phyloP scores from a whole-genome alignment of 2,329 filamentous ascomycete species.

The Monosporascus sp. region DNA sequence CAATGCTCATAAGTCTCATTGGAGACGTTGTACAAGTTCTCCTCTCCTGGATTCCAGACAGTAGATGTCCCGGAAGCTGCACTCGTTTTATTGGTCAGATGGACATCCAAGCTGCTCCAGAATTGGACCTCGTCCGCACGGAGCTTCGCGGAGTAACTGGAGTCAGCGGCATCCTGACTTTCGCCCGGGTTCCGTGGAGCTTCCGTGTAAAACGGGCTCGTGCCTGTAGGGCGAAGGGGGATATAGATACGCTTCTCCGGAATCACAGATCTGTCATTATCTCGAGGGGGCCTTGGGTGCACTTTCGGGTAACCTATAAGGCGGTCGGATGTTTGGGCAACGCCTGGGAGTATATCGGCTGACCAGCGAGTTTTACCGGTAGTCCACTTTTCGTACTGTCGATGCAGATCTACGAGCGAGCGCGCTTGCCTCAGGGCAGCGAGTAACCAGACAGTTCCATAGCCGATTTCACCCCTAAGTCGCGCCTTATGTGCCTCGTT shows the following conservation, averaged over 20 bases:
- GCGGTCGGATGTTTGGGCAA: slow-evolving; percentile 9
- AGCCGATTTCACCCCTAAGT: slow-evolving; percentile 18
- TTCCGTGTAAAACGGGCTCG: not conserved
- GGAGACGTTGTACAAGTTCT: slow-evolving; percentile 24
- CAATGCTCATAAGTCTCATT: slow-evolving; percentile 30
- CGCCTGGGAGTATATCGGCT: slow-evolving; percentile 8
- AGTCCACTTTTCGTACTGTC: slow-evolving; percentile 8
- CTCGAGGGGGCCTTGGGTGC: slow-evolving; percentile 10
- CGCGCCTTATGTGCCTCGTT: slow-evolving; percentile 18
- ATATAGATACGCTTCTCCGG: slow-evolving; percentile 12
- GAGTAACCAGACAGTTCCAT: slow-evolving; percentile 8
- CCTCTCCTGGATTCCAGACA: slow-evolving; percentile 5
- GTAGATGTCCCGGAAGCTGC: too few relatives aligned
- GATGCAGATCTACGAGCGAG: slow-evolving; percentile 17
- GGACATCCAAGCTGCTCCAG: not conserved
- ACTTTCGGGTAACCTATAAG: slow-evolving; percentile 17
- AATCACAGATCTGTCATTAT: slow-evolving; percentile 9
- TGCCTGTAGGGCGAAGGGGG: not conserved
- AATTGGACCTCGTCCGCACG: slow-evolving; percentile 9
- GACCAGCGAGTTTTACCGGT: slow-evolving; percentile 17
- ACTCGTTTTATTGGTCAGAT: too few relatives aligned
- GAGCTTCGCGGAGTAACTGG: not conserved
- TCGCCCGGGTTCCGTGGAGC: not conserved
- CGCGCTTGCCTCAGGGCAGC: slow-evolving; percentile 16
- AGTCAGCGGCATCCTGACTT: slow-evolving; percentile 4